These are phyloP conservation scores for Ceratocystis huliohia DNA, from an alignment of 2,329 filamentous ascomycete genomes.

Conservation along the genomic window DNA sequence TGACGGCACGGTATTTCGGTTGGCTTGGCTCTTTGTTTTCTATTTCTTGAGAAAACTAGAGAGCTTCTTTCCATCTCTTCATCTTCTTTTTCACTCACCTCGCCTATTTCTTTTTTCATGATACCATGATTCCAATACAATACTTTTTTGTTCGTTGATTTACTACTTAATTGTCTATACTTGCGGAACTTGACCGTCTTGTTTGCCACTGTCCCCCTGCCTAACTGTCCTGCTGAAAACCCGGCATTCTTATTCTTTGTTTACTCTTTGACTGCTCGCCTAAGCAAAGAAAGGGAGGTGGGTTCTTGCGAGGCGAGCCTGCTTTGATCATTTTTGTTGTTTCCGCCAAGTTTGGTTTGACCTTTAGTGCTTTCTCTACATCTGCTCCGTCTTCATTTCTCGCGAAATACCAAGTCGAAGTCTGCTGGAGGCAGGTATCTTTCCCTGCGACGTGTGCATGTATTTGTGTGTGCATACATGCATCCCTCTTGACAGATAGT, in stretches of 20 bases:
- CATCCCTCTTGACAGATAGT: neutral
- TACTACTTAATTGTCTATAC: conserved; percentile 2
- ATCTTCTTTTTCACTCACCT: neutral
- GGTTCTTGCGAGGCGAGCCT: neutral
- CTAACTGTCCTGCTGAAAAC: neutral
- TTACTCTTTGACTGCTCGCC: neutral
- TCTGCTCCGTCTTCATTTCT: neutral
- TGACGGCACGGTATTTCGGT: neutral
- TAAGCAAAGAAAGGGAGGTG: neutral
- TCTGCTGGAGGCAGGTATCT: neutral
- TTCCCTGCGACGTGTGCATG: neutral
- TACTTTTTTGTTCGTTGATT: conserved; percentile 6
- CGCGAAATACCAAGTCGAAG: neutral
- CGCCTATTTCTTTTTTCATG: conserved; percentile 4
- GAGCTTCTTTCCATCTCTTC: neutral
- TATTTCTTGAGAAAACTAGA: neutral
- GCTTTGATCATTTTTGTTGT: neutral
- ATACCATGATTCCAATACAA: conserved; percentile 9
- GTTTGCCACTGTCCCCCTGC: neutral
- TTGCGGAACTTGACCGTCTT: neutral
- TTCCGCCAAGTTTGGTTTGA: neutral
- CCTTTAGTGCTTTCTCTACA: neutral
- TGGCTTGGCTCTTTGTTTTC: neutral
- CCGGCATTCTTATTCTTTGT: neutral
- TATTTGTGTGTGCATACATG: neutral